phyloP scores from a whole-genome alignment of 495 filamentous ascomycete genomes.

The Clavariopsis aquatica region DNA sequence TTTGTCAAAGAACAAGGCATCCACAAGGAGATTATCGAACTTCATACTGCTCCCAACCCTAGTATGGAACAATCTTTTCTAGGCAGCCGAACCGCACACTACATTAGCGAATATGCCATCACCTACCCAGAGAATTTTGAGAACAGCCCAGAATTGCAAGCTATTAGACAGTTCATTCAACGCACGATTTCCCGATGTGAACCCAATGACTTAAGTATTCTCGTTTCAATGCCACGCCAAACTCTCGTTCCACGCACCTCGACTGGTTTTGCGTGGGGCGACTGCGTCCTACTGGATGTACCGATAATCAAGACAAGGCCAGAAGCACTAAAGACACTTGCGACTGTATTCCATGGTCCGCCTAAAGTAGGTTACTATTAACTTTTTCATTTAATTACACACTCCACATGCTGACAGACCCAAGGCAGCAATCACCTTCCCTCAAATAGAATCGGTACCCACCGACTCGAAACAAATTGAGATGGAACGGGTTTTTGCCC shows the following conservation, averaged over 20 bases:
- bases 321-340: constrained; percentile 58
- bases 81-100: constrained; percentile 56
- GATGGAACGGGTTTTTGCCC: constrained; percentile 52
- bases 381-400: background rate
- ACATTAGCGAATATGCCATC: constrained; percentile 59
- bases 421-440: constrained; percentile 42
- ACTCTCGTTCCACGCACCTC: constrained; percentile 52
- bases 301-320: constrained; percentile 54
- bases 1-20: constrained; percentile 56
- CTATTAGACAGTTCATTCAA: constrained; percentile 52
- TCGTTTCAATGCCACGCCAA: constrained; percentile 60
- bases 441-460: constrained; percentile 4
- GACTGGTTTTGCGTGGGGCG: constrained; percentile 36
- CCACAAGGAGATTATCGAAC: constrained; percentile 53
- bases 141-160: constrained; percentile 49
- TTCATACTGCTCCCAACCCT: constrained; percentile 52
- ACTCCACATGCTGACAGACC: background rate
- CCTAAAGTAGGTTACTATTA: constrained; percentile 9
- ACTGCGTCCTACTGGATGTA: constrained; percentile 53
- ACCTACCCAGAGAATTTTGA: constrained; percentile 59
- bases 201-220: constrained; percentile 56
- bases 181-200: constrained; percentile 26
- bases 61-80: constrained; percentile 57
- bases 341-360: constrained; percentile 56
- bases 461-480: background rate